Conservation (phyloP, 2,329 filamentous ascomycete genomes). For the Mycocentrospora acerina region DNA sequence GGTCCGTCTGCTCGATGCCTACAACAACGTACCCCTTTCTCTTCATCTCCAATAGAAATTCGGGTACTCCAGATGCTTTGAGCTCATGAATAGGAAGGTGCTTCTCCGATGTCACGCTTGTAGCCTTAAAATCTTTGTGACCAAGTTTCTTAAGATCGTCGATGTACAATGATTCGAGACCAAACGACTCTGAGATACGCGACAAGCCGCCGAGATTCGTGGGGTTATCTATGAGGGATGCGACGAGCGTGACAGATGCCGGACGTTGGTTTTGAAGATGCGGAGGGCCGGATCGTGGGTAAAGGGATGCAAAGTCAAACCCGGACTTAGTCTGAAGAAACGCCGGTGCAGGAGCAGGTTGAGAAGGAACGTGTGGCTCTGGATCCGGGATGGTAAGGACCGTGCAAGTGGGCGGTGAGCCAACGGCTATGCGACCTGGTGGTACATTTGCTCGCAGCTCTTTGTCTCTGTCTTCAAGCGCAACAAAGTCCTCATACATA, state of each 20-base stretch:
- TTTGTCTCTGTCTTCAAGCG: slow-evolving; percentile 33
- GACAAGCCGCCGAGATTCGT: slow-evolving; percentile 55
- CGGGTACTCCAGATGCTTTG: slow-evolving; percentile 30
- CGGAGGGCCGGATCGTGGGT: slow-evolving; percentile 19
- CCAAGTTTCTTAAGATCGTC: slow-evolving; percentile 43
- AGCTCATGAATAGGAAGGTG: slow-evolving; percentile 51
- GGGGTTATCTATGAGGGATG: slow-evolving; percentile 53
- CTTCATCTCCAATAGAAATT: slow-evolving; percentile 46
- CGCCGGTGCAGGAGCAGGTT: slow-evolving; percentile 3
- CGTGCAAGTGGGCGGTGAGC: slow-evolving; percentile 9
- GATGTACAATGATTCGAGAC: slow-evolving; percentile 49
- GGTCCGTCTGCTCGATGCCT: slow-evolving; percentile 57
- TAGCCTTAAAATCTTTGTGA: slow-evolving; percentile 53
- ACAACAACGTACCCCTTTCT: slow-evolving; percentile 53
- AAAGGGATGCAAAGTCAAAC: slow-evolving; percentile 39
- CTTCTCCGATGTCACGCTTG: slow-evolving; percentile 52
- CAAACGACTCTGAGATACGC: slow-evolving; percentile 55
- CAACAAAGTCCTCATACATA: slow-evolving; percentile 43
- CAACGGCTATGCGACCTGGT: slow-evolving; percentile 35
- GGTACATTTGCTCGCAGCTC: slow-evolving; percentile 10
- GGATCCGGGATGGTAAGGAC: background rate
- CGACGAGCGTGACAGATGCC: slow-evolving; percentile 49
- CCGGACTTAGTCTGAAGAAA: slow-evolving; percentile 57
- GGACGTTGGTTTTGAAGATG: slow-evolving; percentile 21
- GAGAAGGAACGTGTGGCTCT: background rate